These are phyloP conservation scores for Polytrichum formosum DNA, from an alignment of 225 moss, liverwort and hornwort genomes.

Conservation along the genomic window DNA sequence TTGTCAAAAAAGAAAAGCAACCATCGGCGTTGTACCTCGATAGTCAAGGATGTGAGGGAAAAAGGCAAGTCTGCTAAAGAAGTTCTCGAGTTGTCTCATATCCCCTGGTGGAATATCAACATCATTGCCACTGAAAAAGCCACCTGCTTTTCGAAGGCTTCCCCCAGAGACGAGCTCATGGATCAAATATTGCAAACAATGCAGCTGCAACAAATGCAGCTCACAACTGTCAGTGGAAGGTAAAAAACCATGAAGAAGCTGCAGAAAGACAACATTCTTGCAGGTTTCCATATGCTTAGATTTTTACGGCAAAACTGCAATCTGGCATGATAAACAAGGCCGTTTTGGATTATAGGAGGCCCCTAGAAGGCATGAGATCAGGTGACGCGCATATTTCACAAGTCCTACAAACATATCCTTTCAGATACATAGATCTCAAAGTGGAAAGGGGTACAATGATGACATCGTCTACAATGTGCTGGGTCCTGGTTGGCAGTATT, in stretches of 20 bases:
- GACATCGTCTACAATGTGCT: too few species aligned
- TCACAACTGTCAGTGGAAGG: too few species aligned
- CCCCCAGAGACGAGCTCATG: conserved; percentile 56
- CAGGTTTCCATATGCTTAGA: too few species aligned
- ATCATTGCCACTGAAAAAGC: conserved; percentile 57
- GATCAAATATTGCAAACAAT: conserved; percentile 56
- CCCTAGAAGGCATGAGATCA: conserved; percentile 3
- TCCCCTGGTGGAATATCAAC: conserved; percentile 46
- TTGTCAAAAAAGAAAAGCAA: background rate
- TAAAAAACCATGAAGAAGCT: too few species aligned
- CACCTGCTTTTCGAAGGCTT: conserved; percentile 50
- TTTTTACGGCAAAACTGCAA: background rate
- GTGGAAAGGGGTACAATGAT: too few species aligned
- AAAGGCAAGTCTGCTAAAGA: conserved; percentile 49
- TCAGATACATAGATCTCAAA: too few species aligned
- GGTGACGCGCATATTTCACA: background rate
- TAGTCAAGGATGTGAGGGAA: conserved; percentile 62
- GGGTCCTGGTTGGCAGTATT: conserved; percentile 2
- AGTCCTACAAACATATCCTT: too few species aligned
- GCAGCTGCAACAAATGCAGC: conserved; percentile 31
- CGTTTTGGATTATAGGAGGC: too few species aligned
- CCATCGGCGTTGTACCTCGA: conserved; percentile 32
- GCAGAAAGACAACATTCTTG: too few species aligned
- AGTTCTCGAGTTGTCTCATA: conserved; percentile 49
- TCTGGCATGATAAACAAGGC: too few species aligned